phyloP scores from a whole-genome alignment of 768 basidiomycete species.

The Astraeus odoratus region DNA sequence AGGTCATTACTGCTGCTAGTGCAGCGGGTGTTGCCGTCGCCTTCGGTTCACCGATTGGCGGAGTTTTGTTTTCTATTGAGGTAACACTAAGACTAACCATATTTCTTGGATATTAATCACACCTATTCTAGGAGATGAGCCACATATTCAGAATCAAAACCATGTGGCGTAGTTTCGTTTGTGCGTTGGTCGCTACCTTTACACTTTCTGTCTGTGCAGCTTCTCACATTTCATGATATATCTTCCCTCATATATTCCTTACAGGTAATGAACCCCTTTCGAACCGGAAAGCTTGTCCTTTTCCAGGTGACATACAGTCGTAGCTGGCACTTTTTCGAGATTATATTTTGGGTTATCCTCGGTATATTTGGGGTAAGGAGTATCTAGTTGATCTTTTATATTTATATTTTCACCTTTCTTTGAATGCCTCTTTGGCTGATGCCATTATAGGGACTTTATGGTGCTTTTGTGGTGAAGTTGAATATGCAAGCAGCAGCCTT shows the following conservation, averaged over 20 bases:
- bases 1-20: conserved; percentile 90
- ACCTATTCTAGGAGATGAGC: conserved; percentile 84
- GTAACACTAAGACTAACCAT: conserved; percentile 30
- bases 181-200: conserved; percentile 93
- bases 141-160: conserved; percentile 95
- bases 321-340: conserved; percentile 99
- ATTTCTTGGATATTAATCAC: conserved; percentile 1
- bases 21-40: conserved; percentile 98
- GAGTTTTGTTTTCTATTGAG: conserved; percentile 96
- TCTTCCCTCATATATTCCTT: conserved; percentile 15
- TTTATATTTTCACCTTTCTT: too few relatives aligned
- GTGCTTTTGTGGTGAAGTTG: conserved; percentile 95
- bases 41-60: conserved; percentile 96
- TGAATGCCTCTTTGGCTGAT: conserved; percentile 4
- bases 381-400: too few relatives aligned
- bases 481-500: conserved; percentile 94
- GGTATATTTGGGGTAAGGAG: conserved; percentile 86
- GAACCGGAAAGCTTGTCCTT: conserved; percentile 94
- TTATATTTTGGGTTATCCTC: conserved; percentile 91
- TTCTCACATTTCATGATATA: conserved; percentile 13
- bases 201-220: conserved; percentile 74
- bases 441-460: conserved; percentile 77
- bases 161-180: conserved; percentile 98
- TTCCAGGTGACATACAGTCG: conserved; percentile 98
- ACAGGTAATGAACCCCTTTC: conserved; percentile 96